phyloP scores from a whole-genome alignment of 164 flowering plant genomes.

The Hamamelis virginiana region DNA sequence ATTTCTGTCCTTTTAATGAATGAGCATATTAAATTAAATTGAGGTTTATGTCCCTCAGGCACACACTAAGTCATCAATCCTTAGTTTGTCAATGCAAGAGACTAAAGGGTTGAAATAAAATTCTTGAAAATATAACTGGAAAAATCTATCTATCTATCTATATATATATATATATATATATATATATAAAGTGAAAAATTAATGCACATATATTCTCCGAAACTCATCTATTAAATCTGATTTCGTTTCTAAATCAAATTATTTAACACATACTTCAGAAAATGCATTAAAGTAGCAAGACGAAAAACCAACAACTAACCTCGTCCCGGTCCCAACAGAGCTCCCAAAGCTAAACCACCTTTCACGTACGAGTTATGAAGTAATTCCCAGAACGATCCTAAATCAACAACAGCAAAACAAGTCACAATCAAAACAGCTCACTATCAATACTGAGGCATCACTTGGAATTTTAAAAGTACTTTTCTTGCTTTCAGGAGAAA shows the following conservation, averaged over 20 bases:
- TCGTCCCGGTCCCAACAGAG: conserved; percentile 91
- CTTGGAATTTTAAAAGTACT: not conserved
- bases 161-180: too few species aligned
- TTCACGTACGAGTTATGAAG: conserved; percentile 84
- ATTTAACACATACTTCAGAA: not conserved
- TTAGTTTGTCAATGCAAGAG: too few species aligned
- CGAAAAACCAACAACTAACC: conserved; percentile 37
- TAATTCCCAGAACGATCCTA: conserved; percentile 71
- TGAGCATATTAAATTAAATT: not conserved
- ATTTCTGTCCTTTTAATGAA: not conserved
- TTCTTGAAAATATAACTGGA: not conserved
- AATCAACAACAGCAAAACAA: conserved; percentile 10
- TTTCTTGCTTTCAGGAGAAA: not conserved
- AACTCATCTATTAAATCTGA: not conserved
- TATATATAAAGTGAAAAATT: too few species aligned
- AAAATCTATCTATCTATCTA: too few species aligned
- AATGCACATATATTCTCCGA: not conserved
- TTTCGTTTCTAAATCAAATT: not conserved
- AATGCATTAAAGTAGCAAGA: conserved; percentile 1
- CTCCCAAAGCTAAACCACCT: conserved; percentile 71
- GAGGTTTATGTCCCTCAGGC: not conserved
- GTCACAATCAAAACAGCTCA: not conserved
- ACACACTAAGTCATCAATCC: too few species aligned
- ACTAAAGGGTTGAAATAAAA: too few species aligned
- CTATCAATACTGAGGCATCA: not conserved